A percentile compares a stretch with the other conserved stretches of the same genome.
phyloP scores from a whole-genome alignment of 2,329 filamentous ascomycete species.

The Sarocladium kiliense region DNA sequence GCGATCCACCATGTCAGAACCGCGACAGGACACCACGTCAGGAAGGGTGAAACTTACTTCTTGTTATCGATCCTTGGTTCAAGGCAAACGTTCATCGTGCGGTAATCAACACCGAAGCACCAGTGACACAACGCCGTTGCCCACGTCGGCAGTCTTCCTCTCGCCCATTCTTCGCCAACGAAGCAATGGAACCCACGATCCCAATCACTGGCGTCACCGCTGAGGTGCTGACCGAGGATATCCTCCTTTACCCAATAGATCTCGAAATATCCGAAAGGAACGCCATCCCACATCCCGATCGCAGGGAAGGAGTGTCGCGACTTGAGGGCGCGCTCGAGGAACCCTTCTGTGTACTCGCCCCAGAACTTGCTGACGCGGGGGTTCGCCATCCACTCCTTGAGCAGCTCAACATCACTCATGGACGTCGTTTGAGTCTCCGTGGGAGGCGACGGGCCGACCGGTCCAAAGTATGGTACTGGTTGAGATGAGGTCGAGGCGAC shows the following conservation, averaged over 20 bases:
- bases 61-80: conserved; percentile 90
- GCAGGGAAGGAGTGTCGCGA: conserved; percentile 79
- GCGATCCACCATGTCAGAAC: too few species aligned
- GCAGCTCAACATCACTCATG: conserved; percentile 51
- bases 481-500: conserved; percentile 66
- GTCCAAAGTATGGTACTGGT: conserved; percentile 58
- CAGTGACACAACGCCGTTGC: conserved; percentile 83
- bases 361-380: conserved; percentile 81
- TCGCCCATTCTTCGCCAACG: conserved; percentile 86
- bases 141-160: conserved; percentile 79
- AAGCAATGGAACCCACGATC: conserved; percentile 86
- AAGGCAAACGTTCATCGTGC: conserved; percentile 77
- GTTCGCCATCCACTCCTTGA: conserved; percentile 86
- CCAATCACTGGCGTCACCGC: conserved; percentile 66
- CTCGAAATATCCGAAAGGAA: conserved; percentile 96
- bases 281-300: conserved; percentile 89
- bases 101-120: conserved; percentile 68
- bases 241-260: conserved; percentile 99
- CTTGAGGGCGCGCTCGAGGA: conserved; percentile 61
- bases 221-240: conserved; percentile 62
- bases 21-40: too few species aligned
- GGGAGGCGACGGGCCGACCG: conserved; percentile 23
- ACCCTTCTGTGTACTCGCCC: conserved; percentile 62
- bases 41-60: conserved; percentile 72
- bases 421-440: conserved; percentile 35